Conservation (phyloP, 768 basidiomycete species). For the Suillus subalutaceus region DNA sequence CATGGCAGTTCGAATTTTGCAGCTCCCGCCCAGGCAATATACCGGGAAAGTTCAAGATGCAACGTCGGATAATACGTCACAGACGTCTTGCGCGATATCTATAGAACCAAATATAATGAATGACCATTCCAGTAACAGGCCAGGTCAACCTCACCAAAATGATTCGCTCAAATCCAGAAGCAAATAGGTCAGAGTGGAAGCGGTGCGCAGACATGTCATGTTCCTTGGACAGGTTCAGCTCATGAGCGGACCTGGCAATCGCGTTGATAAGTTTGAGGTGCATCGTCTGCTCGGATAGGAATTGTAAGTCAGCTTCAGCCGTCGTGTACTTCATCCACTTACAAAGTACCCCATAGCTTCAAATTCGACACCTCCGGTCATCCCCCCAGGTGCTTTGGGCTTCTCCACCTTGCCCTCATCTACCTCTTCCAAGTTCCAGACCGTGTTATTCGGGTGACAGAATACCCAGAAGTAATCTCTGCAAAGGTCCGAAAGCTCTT, state of each 20-base stretch:
- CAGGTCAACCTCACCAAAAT: slow-evolving; percentile 62
- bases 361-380: slow-evolving; percentile 98
- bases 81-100: slow-evolving; percentile 96
- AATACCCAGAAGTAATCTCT: slow-evolving; percentile 97
- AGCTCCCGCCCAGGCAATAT: slow-evolving; percentile 65
- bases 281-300: slow-evolving; percentile 57
- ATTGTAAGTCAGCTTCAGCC: slow-evolving; percentile 14
- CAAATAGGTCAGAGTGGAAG: slow-evolving; percentile 87
- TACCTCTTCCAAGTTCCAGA: slow-evolving; percentile 85
- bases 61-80: slow-evolving; percentile 92
- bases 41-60: slow-evolving; percentile 92
- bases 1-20: slow-evolving; percentile 82
- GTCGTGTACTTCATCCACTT: slow-evolving; percentile 32
- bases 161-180: slow-evolving; percentile 90
- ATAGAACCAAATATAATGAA: slow-evolving; percentile 9
- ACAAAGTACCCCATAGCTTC: slow-evolving; percentile 97
- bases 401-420: slow-evolving; percentile 87
- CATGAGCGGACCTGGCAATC: slow-evolving; percentile 65
- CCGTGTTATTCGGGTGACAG: slow-evolving; percentile 91
- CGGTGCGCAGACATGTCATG: slow-evolving; percentile 77
- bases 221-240: slow-evolving; percentile 65
- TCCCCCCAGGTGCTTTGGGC: slow-evolving; percentile 93
- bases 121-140: neutral
- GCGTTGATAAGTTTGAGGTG: slow-evolving; percentile 89
- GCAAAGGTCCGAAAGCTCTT: slow-evolving; percentile 87